These are phyloP conservation scores for Fusarium palustre DNA, from an alignment of 2,329 filamentous ascomycete species.

Conservation along the genomic window DNA sequence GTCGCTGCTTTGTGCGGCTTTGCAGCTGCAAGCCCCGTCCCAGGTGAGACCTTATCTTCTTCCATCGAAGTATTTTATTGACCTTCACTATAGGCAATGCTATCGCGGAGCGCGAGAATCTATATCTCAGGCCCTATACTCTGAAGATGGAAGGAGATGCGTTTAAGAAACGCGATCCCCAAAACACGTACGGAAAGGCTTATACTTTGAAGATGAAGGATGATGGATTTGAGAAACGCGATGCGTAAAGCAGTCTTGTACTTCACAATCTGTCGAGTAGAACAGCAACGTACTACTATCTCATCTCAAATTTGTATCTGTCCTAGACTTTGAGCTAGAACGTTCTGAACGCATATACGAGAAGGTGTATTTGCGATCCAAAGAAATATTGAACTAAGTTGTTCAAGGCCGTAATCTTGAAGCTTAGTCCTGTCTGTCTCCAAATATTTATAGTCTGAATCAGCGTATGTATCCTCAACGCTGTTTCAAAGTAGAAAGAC, in stretches of 20 bases:
- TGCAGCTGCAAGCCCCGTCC: background rate
- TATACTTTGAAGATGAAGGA: background rate
- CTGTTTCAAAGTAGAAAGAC: too few species aligned
- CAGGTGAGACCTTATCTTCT: accelerated
- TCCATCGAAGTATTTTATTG: accelerated
- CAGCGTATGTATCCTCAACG: too few species aligned
- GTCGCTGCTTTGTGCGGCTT: background rate
- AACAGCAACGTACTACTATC: background rate
- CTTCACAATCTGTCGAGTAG: background rate
- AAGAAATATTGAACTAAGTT: too few species aligned
- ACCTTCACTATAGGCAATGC: accelerated
- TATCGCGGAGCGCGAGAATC: background rate
- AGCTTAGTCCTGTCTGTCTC: too few species aligned
- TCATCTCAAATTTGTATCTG: background rate
- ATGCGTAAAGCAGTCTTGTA: background rate
- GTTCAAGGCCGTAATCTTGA: background rate
- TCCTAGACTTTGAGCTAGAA: too few species aligned
- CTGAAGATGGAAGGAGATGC: background rate
- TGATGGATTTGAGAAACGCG: background rate
- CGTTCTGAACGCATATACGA: too few species aligned
- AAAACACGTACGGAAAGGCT: background rate
- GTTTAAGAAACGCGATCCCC: background rate
- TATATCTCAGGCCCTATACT: background rate
- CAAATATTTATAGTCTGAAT: too few species aligned
- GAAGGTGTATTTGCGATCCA: too few species aligned